Base-by-base conservation (phyloP, 495 filamentous ascomycete species). In the Friedmanniomyces simplex region DNA sequence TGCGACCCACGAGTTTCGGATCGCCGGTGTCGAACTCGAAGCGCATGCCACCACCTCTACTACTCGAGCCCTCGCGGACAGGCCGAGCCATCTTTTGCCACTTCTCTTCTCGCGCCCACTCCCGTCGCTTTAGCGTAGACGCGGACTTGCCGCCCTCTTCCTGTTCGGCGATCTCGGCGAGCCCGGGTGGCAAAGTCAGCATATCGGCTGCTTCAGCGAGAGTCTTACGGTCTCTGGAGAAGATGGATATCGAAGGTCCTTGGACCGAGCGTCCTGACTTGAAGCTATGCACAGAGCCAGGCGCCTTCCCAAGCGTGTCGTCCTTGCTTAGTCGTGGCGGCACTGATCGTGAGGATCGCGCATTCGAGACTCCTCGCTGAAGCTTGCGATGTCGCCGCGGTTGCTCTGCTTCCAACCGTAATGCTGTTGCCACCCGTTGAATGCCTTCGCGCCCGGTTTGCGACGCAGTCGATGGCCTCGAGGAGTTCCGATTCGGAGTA, bases 31-130 rank as follows among this genome's bases (percentile, higher is more conserved):
- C 89, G 67, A 98, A 98, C 28, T 89, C 86, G 67, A 95, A 97
- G 26, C 81, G 78, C 82, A 89, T 93, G 21, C 90, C 91, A 30
- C 88, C 85, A 48, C 91, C 89, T 57, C 66, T 69, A 5, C 58
- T 64, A 1, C 63, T 58, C 54, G 73, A 58, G 72, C 76, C 32
- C 13, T 45, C 34, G 18, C 55, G 60, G 10, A 54, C 39, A 48
- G 67, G 71, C 41, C 81, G 75, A 21, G 91, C 94, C 93, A 99
- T 99, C 70, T 91, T 94, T 45, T 84, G 77, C 93, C 93, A 99
- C 65, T 99, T 99, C 64, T 95, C 90, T 41, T 94, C 83, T 13
- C 93, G 78, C 56, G 81, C 76, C 74, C 80, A 82, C 68, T 98
- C 93, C 65, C 90, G 93, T 64, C 80, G 81, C 63, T 86, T 89